Evolutionary conservation across 805 yeast species (phyloP).

Genomic region (Nakazawaea siamensis): DNA sequence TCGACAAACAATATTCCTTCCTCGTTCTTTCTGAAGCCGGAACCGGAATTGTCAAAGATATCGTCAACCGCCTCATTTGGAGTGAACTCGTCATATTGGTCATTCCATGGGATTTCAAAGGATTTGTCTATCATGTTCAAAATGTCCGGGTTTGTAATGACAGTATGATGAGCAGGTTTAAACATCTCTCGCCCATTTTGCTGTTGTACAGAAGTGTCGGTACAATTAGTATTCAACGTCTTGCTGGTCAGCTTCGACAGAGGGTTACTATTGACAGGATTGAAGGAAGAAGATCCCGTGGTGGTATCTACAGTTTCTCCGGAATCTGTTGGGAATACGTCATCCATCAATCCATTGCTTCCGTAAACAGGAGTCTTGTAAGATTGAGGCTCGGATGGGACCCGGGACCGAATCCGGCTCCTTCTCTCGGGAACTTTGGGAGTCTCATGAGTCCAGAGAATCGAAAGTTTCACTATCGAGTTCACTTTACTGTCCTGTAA

Average conservation of each 20-base stretch:
- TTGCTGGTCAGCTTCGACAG: background rate
- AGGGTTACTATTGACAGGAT: background rate
- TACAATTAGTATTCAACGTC: background rate
- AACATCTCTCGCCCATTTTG: too few relatives aligned
- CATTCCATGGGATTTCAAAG: conserved; percentile 24
- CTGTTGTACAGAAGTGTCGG: background rate
- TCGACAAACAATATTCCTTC: conserved; percentile 35
- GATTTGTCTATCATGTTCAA: conserved; percentile 19
- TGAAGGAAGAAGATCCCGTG: conserved; percentile 1
- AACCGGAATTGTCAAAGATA: conserved; percentile 56
- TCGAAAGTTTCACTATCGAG: conserved; percentile 58
- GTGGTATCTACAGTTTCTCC: background rate
- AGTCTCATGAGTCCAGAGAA: conserved; percentile 20
- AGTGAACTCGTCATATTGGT: conserved; percentile 36
- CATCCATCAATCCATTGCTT: too few relatives aligned
- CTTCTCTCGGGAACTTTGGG: background rate
- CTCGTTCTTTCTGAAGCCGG: conserved; percentile 53
- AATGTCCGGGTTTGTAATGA: conserved; percentile 6
- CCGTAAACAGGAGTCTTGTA: background rate
- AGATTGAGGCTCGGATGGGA: background rate
- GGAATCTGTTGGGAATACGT: background rate
- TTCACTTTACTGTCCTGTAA: conserved; percentile 76
- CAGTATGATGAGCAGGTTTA: background rate
- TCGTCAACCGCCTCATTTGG: conserved; percentile 72
- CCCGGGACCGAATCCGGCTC: background rate